These are phyloP conservation scores for Plantago elongata DNA, from an alignment of 257 asterid species.

Conservation along the genomic window DNA sequence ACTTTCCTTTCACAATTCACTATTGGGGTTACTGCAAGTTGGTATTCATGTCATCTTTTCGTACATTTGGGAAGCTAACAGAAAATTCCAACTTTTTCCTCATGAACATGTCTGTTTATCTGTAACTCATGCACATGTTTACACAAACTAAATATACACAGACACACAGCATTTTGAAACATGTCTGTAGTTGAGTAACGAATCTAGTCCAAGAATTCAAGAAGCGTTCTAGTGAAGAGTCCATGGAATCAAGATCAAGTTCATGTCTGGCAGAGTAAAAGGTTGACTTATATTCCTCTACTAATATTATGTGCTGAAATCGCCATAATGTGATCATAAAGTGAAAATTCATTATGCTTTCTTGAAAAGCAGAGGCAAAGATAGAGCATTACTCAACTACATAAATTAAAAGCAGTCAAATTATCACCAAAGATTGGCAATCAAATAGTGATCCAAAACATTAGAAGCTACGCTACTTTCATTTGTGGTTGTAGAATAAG, in stretches of 20 bases:
- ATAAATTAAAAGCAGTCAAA: neutral
- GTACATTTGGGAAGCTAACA: too few relatives aligned
- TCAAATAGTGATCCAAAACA: conserved; percentile 8
- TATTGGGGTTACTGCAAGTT: too few relatives aligned
- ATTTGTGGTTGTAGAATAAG: conserved; percentile 22
- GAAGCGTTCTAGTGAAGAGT: neutral
- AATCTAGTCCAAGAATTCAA: neutral
- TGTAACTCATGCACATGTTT: too few relatives aligned
- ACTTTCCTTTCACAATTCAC: too few relatives aligned
- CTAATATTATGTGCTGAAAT: neutral
- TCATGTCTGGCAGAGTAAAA: neutral
- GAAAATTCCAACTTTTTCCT: too few relatives aligned
- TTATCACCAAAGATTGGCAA: conserved; percentile 16
- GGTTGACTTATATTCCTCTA: neutral
- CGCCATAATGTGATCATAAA: conserved; percentile 12
- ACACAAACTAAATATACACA: too few relatives aligned
- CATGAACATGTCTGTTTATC: too few relatives aligned
- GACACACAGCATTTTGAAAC: too few relatives aligned
- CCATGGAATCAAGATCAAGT: neutral
- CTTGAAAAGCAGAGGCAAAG: conserved; percentile 16
- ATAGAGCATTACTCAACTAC: conserved; percentile 19
- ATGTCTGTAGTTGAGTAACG: too few relatives aligned
- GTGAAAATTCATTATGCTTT: conserved; percentile 12
- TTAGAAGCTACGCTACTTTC: neutral
- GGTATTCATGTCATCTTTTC: too few relatives aligned